Percentiles rank a stretch among this genome's conserved stretches.
Evolutionary conservation across 1,284 basidiomycete species (phyloP).

Genomic region (Ustilago lituana): DNA sequence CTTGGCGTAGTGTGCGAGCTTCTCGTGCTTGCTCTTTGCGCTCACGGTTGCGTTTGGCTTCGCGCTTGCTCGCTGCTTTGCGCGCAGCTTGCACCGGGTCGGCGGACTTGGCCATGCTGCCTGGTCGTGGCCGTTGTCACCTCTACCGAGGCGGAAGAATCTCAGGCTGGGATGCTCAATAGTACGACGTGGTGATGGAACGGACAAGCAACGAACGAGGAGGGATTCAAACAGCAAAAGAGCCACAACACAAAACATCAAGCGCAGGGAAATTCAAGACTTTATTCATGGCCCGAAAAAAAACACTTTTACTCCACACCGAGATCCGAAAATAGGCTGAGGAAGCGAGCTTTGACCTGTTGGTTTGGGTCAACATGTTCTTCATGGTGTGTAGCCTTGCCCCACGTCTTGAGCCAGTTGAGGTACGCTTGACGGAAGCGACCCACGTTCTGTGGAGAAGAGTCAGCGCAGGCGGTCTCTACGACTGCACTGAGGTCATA

Average conservation of each 20-base stretch:
- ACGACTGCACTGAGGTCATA: constrained; percentile 15
- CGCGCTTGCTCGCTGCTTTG: constrained; percentile 58
- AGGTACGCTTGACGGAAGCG: constrained; percentile 31
- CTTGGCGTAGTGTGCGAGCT: constrained; percentile 29
- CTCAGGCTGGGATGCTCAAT: too few relatives aligned
- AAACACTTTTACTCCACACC: constrained; percentile 47
- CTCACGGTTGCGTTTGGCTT: constrained; percentile 61
- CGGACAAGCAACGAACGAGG: too few relatives aligned
- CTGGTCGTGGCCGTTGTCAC: too few relatives aligned
- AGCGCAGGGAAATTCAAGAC: too few relatives aligned
- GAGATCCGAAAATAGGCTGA: constrained; percentile 41
- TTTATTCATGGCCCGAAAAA: too few relatives aligned
- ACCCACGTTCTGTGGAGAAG: constrained; percentile 17
- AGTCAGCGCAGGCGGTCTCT: constrained; percentile 12
- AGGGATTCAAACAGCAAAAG: too few relatives aligned
- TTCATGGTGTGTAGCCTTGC: constrained; percentile 29
- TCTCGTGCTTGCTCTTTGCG: constrained; percentile 60
- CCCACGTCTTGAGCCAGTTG: constrained; percentile 33
- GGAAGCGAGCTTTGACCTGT: constrained; percentile 23
- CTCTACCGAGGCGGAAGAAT: too few relatives aligned
- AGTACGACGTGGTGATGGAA: too few relatives aligned
- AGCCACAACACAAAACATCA: too few relatives aligned
- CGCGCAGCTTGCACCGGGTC: constrained; percentile 67
- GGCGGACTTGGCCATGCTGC: constrained; percentile 40
- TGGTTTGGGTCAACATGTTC: constrained; percentile 32